phyloP scores from a whole-genome alignment of 495 filamentous ascomycete genomes.

The Parathielavia appendiculata region DNA sequence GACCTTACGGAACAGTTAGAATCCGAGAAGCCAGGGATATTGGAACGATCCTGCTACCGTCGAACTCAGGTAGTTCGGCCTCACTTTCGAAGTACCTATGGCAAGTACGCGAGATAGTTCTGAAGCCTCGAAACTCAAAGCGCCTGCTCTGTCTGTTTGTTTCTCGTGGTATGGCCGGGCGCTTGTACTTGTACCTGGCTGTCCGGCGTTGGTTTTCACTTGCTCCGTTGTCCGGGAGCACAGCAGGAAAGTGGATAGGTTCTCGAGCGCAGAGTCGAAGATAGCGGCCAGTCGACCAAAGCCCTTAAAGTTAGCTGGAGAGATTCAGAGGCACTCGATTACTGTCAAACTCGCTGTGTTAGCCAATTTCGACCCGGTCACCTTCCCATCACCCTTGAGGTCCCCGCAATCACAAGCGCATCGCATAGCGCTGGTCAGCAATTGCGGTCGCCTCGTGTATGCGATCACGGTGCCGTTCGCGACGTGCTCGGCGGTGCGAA shows the following conservation, averaged over 20 bases:
- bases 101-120: slow-evolving; percentile 22
- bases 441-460: not conserved
- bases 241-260: not conserved
- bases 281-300: no score
- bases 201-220: no score
- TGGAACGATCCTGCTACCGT: not conserved
- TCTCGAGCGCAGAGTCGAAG: not conserved
- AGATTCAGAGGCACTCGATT: not conserved
- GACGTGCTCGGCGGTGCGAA: no score
- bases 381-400: not conserved
- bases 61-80: not conserved
- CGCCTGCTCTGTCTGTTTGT: no score
- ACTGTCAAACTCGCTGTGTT: not conserved
- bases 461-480: not conserved
- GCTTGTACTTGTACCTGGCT: no score
- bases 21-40: not conserved
- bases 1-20: not conserved
- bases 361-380: not conserved
- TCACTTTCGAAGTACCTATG: slow-evolving; percentile 4
- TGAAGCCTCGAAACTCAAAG: not conserved
- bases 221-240: not conserved
- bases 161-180: no score
- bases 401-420: not conserved
- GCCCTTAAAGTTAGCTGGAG: not conserved
- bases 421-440: not conserved